Conservation (phyloP, 192 early-diverging fungal species). For the Backusella luteola region DNA sequence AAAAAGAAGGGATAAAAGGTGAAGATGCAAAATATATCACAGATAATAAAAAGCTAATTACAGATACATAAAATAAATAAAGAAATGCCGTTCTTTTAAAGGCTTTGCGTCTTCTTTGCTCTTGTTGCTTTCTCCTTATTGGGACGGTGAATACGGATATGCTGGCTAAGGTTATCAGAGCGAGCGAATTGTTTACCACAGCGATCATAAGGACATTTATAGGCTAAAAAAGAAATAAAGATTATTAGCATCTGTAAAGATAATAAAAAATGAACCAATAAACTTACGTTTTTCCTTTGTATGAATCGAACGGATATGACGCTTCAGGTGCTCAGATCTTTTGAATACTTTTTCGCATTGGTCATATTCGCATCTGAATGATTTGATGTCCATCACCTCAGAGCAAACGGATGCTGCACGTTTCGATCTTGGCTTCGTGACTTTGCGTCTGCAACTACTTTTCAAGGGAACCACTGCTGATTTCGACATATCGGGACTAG, state of each 20-base stretch:
- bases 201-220: constrained; percentile 41
- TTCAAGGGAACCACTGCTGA: constrained; percentile 2
- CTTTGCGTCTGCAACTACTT: constrained; percentile 5
- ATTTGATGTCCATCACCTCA: background rate
- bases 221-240: constrained; percentile 30
- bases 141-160: constrained; percentile 52
- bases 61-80: background rate
- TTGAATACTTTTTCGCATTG: constrained; percentile 59
- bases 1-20: background rate
- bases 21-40: background rate
- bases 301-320: constrained; percentile 58
- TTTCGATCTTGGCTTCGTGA: constrained; percentile 2
- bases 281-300: constrained; percentile 50
- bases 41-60: background rate
- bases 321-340: constrained; percentile 57
- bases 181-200: constrained; percentile 52
- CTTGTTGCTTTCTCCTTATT: background rate
- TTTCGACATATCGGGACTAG: background rate
- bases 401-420: background rate
- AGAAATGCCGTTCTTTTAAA: background rate
- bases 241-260: background rate
- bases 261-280: background rate
- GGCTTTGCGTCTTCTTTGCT: background rate
- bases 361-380: constrained; percentile 49
- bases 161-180: constrained; percentile 53